Conservation (phyloP, 2,329 filamentous ascomycete genomes). For the Fusarium sp. region DNA sequence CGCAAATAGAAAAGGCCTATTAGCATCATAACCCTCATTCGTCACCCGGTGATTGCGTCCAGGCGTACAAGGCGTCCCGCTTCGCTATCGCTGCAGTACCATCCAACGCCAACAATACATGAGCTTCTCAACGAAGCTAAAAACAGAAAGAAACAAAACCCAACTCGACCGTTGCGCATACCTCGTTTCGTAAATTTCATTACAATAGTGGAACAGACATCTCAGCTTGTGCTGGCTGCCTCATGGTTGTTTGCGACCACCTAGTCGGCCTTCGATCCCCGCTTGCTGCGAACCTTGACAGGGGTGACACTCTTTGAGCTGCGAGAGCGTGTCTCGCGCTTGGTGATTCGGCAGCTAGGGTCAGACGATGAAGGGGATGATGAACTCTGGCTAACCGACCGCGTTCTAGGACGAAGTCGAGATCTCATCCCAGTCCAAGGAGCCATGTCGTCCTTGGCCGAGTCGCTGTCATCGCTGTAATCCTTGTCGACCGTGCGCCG, state of each 20-base stretch:
- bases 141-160: slow-evolving; percentile 8
- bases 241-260: neutral
- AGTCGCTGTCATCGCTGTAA: neutral
- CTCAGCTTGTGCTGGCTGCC: slow-evolving; percentile 16
- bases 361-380: slow-evolving; percentile 7
- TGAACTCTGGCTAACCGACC: neutral
- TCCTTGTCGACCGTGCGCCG: neutral
- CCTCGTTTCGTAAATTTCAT: slow-evolving; percentile 40
- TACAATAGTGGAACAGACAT: slow-evolving; percentile 29
- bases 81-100: slow-evolving; percentile 20
- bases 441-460: neutral
- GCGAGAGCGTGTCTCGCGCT: slow-evolving; percentile 11
- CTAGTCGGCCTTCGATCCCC: slow-evolving; percentile 1
- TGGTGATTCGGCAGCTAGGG: slow-evolving; percentile 10
- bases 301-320: slow-evolving; percentile 12
- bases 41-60: slow-evolving; percentile 16
- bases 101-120: slow-evolving; percentile 40
- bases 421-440: slow-evolving; percentile 27
- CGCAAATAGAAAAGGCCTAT: slow-evolving; percentile 6
- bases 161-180: slow-evolving; percentile 29
- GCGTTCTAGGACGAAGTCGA: slow-evolving; percentile 5
- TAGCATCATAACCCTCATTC: slow-evolving; percentile 7
- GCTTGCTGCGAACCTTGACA: slow-evolving; percentile 33
- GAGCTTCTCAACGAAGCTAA: slow-evolving; percentile 9
- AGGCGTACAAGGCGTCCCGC: slow-evolving; percentile 26